Base-by-base conservation (phyloP, 768 basidiomycete species). In the Cystofilobasidium capitatum region DNA sequence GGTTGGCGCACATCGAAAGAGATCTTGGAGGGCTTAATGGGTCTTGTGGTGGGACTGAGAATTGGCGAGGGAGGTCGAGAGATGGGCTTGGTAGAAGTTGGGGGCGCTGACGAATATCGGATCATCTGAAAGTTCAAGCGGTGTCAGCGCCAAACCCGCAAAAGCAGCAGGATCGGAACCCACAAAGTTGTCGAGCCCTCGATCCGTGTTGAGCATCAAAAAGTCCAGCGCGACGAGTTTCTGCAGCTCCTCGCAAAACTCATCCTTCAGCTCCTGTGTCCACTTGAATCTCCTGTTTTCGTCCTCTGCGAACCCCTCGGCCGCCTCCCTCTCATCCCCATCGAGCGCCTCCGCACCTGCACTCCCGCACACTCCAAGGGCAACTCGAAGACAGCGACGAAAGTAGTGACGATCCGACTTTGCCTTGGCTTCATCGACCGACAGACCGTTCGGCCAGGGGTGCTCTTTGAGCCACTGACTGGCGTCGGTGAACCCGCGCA, bases 171-270 rank as follows among this genome's bases (percentile, higher is more conserved):
- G 8, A 3, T 22, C 1, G 4, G 31, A 22, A 58, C 72, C 29
- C 10, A 73, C 74, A 37, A 88, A 91, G 76, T 91, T 90, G 79
- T 91, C 89, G 0, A 88, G 86, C 22, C 84, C 86, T 55, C 90
- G 84, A 74, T 91, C 91, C 24, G 91, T 93, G 76, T 92, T 93
- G 62, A 90, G 84, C 87, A 93, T 93, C 51, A 94, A 81, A 77
- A 51, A 76, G 88, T 88, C 88, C 72, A 93, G 79, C 63, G 91
- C 87, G 31, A 93, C 88, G 26, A 93, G 84, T 86, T 91, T 91
- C 76, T 94, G 91, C 29, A 94, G 79, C 71, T 92, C 89, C 76
- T 89, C 87, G 71, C 89, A 81, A 74, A 93, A 93, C 70, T 86
- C 87, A 70, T 86, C 82, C 71, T 91, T 89, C 51, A 92, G 80